Evolutionary conservation across 306 rosid species (phyloP), one percentile per base, ranked within the genome.

Genomic region (Acacia melanoxylon): DNA sequence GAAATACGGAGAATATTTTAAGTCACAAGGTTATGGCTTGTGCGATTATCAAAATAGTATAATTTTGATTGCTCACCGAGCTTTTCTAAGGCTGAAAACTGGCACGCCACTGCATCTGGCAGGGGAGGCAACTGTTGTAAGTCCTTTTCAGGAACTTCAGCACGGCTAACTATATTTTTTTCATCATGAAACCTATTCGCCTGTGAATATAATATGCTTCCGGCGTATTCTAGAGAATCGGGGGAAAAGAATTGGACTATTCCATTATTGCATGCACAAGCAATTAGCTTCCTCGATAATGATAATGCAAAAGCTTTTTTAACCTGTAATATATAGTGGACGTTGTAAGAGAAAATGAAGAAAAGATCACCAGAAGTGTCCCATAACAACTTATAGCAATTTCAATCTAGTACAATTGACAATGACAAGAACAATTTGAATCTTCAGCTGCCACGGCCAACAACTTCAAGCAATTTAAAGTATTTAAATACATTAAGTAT

Each of bases 221-320:
- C 92, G 19, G 70, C 69, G 5, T 84, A 81, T 84, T 87, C 89
- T 54, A 92, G 90, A 86, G 88, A 87, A 52, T 81, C 81, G 15
- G 84, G 83, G 79, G 81, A 48, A 79, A 84, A 86, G 78, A 92
- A 82, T 65, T 86, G 89, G 65, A 92, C 93, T 52, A 79, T 75
- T 89, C 97, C 95, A 54, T 86, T 83, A 83, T 85, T 86, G 89
- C 97, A 92, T 29, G 97, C 93, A 89, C 97, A 92, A 75, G 95
- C 97, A 86, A 92, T 76, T 67, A 89, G 87, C 84, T 87, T 89
- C 83, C 79, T 70, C 0, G 97, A 91, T 81, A 82, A 67, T 33
- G 95, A 88, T 82, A 89, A 61, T 58, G 95, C 90, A 86, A 86
- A 92, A 81, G 92, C 88, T 81, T 88, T 91, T 72, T 51, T 85